Evolutionary conservation across 1,284 basidiomycete species (phyloP).

Genomic region (Leccinum ponderosum): DNA sequence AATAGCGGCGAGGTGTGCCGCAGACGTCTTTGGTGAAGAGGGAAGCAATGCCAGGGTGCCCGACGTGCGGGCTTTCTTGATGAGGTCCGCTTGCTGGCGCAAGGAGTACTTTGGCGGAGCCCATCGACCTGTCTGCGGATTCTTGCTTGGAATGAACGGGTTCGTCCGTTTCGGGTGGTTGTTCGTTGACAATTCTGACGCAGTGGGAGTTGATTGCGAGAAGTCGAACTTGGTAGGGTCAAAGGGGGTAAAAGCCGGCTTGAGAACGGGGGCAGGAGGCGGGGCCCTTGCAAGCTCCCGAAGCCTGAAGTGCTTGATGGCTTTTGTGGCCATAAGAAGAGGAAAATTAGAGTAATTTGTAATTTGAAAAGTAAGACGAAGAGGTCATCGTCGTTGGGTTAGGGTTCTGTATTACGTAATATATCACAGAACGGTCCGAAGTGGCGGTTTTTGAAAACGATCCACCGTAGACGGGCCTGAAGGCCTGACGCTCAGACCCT

Average conservation of each 20-base stretch:
- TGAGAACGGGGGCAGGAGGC: conserved; percentile 38
- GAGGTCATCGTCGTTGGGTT: neutral
- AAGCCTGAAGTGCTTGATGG: conserved; percentile 47
- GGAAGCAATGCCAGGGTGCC: conserved; percentile 61
- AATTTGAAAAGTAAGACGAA: too few relatives aligned
- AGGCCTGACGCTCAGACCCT: too few relatives aligned
- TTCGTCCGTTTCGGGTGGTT: conserved; percentile 40
- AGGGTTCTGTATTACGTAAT: neutral
- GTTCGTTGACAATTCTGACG: conserved; percentile 11
- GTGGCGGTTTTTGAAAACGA: too few relatives aligned
- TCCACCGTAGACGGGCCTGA: too few relatives aligned
- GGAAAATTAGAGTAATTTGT: neutral
- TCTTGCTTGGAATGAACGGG: conserved; percentile 67
- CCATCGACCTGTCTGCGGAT: conserved; percentile 64
- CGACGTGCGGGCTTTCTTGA: conserved; percentile 63
- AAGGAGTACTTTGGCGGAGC: conserved; percentile 67
- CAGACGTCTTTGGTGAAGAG: conserved; percentile 55
- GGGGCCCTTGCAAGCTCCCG: conserved; percentile 41
- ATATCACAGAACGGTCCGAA: too few relatives aligned
- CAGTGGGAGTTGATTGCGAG: conserved; percentile 10
- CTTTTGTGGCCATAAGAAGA: conserved; percentile 34
- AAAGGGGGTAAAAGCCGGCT: conserved; percentile 20
- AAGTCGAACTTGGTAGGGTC: conserved; percentile 26
- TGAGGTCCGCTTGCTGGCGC: conserved; percentile 72
- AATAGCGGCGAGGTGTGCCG: conserved; percentile 16